Evolutionary conservation across 306 rosid species (phyloP).

Genomic region (Comarum palustre): DNA sequence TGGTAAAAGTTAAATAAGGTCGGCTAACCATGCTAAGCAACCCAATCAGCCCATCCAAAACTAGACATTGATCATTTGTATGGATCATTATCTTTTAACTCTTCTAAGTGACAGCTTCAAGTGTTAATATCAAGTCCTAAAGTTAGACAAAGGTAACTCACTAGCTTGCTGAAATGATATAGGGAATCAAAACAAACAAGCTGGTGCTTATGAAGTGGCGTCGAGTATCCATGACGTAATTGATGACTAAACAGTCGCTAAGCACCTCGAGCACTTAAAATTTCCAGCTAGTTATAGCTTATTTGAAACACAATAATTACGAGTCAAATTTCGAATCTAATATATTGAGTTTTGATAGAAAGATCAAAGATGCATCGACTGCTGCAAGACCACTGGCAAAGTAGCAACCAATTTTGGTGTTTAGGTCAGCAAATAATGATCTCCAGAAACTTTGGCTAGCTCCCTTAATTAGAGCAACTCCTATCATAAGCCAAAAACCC

Average conservation of each 20-base stretch:
- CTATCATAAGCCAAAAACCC: too few relatives aligned
- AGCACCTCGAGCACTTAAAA: neutral
- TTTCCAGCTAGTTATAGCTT: neutral
- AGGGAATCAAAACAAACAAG: neutral
- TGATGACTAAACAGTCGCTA: neutral
- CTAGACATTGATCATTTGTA: neutral
- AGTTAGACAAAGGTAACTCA: neutral
- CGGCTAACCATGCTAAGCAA: neutral
- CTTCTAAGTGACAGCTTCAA: neutral
- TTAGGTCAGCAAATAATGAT: neutral
- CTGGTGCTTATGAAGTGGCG: neutral
- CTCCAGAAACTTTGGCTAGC: neutral
- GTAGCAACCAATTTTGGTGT: neutral
- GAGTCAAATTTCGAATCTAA: neutral
- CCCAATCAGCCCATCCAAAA: slow-evolving; percentile 9
- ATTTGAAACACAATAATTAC: neutral
- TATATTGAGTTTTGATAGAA: neutral
- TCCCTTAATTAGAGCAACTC: neutral
- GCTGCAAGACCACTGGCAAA: slow-evolving; percentile 1
- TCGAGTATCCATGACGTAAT: neutral
- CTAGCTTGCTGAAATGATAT: neutral
- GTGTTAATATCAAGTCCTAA: neutral
- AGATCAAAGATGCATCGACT: neutral
- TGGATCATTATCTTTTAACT: neutral
- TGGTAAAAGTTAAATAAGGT: neutral